Conservation (phyloP, 176 grass and related monocot genomes). For the Poa annua region DNA sequence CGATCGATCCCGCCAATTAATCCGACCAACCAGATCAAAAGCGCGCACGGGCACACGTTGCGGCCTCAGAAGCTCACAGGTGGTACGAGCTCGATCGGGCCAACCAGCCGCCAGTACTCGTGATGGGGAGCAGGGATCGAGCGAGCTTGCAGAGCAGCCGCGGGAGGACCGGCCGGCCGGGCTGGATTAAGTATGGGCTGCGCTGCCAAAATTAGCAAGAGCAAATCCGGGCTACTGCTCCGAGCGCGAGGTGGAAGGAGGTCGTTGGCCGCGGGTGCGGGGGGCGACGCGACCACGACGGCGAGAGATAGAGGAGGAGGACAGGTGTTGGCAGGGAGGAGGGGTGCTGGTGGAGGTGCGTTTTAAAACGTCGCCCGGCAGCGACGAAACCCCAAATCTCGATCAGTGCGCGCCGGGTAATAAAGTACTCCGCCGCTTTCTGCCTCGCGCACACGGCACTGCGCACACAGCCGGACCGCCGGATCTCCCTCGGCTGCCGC, state of each 20-base stretch:
- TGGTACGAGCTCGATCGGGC: neutral
- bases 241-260: slow-evolving; percentile 27
- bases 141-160: neutral
- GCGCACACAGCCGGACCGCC: neutral
- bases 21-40: neutral
- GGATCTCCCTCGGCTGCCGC: neutral
- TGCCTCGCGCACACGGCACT: slow-evolving; percentile 42
- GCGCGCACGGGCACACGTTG: neutral
- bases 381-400: slow-evolving; percentile 12
- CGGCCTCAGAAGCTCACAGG: neutral
- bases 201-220: slow-evolving; percentile 29
- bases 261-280: slow-evolving; percentile 29
- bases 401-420: slow-evolving; percentile 45
- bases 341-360: slow-evolving; percentile 15
- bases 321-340: slow-evolving; percentile 56
- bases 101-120: neutral
- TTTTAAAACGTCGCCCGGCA: slow-evolving; percentile 34
- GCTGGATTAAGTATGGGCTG: slow-evolving; percentile 15
- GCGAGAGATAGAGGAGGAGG: neutral
- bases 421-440: slow-evolving; percentile 15
- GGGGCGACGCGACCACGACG: slow-evolving; percentile 46
- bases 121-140: slow-evolving; percentile 12
- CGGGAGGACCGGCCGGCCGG: slow-evolving; percentile 14
- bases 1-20: neutral
- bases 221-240: neutral